Conservation (phyloP, 1,284 basidiomycete species). For the Pholiota adiposa region DNA sequence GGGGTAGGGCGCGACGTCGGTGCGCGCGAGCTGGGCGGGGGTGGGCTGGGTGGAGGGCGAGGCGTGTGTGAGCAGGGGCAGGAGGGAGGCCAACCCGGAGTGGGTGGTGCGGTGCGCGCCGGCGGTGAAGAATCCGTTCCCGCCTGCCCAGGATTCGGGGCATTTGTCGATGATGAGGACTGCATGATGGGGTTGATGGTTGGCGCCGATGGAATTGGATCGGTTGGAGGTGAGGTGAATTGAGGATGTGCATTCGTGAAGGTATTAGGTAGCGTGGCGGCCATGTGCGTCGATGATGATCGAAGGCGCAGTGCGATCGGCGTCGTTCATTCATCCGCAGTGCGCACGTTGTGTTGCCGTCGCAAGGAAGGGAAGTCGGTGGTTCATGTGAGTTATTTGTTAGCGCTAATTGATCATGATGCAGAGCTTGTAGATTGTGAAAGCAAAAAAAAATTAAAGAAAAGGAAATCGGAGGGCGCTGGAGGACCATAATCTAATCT, state of each 20-base stretch:
- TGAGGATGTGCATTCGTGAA: not conserved
- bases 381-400: no score
- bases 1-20: conserved; percentile 65
- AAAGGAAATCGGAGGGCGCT: no score
- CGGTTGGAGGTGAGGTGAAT: no score
- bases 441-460: no score
- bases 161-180: conserved; percentile 71
- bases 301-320: not conserved
- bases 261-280: not conserved
- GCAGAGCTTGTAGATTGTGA: no score
- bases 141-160: conserved; percentile 64
- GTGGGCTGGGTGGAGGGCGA: not conserved
- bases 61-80: conserved; percentile 47
- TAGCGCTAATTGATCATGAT: no score
- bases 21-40: conserved; percentile 26
- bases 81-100: conserved; percentile 57
- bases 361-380: no score
- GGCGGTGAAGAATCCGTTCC: conserved; percentile 74
- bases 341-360: no score
- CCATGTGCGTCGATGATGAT: conserved; percentile 1
- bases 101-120: conserved; percentile 68
- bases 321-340: no score
- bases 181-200: conserved; percentile 3
- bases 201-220: not conserved
- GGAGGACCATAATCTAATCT: no score